Conservation (phyloP, 2,329 filamentous ascomycete species). For the Colletotrichum sp. region DNA sequence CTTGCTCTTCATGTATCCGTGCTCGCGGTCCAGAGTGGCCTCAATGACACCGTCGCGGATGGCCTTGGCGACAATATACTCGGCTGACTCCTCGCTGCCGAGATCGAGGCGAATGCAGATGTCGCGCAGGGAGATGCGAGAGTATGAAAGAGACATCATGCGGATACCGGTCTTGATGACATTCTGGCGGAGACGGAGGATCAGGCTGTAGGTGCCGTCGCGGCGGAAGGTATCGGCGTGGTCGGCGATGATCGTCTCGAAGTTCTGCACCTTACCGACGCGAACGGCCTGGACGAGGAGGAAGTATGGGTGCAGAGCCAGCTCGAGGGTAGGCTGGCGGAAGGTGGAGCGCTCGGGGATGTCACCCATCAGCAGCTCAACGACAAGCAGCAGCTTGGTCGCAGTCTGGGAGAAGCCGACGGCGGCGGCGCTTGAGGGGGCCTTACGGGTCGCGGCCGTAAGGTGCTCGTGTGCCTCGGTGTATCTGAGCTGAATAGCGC, state of each 20-base stretch:
- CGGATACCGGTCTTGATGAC: slow-evolving; percentile 99
- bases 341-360: slow-evolving; percentile 96
- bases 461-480: slow-evolving; percentile 96
- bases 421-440: slow-evolving; percentile 86
- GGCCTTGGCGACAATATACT: slow-evolving; percentile 99
- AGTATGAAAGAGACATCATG: slow-evolving; percentile 99
- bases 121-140: slow-evolving; percentile 93
- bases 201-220: slow-evolving; percentile 94
- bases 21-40: slow-evolving; percentile 90
- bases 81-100: slow-evolving; percentile 94
- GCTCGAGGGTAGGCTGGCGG: slow-evolving; percentile 86
- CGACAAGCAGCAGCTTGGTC: slow-evolving; percentile 94
- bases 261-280: slow-evolving; percentile 94
- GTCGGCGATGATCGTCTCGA: slow-evolving; percentile 83
- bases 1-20: slow-evolving; percentile 98
- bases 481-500: slow-evolving; percentile 95
- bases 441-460: slow-evolving; percentile 91
- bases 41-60: slow-evolving; percentile 98
- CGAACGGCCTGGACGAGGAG: slow-evolving; percentile 93
- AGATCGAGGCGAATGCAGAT: slow-evolving; percentile 95
- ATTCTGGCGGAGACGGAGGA: slow-evolving; percentile 93
- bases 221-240: slow-evolving; percentile 86
- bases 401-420: slow-evolving; percentile 95
- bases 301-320: slow-evolving; percentile 90
- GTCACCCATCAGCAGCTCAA: slow-evolving; percentile 97